A percentile compares a stretch with the other conserved stretches of the same genome.
Evolutionary conservation across 1,139 yeast species (phyloP).

Genomic region (Candida labiduridarum): DNA sequence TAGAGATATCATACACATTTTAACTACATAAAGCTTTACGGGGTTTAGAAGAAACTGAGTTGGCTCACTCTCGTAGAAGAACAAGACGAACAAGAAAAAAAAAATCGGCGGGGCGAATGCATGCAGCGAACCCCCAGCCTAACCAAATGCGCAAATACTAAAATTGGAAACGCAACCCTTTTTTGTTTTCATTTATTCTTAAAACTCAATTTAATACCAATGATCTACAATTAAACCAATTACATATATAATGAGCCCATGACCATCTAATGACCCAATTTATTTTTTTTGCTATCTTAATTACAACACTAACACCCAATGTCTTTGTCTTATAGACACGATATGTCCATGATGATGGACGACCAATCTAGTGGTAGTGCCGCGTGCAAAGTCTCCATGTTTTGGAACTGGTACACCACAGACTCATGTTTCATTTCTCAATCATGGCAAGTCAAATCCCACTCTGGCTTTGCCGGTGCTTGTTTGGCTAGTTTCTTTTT

Average conservation of each 20-base stretch:
- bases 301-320: not conserved
- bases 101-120: too few species aligned
- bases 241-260: too few species aligned
- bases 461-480: slow-evolving; percentile 68
- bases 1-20: not conserved
- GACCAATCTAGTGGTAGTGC: not conserved
- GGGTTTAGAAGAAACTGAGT: too few species aligned
- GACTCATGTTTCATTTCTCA: slow-evolving; percentile 65
- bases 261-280: not conserved
- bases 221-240: not conserved
- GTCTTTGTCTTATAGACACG: not conserved
- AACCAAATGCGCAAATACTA: too few species aligned
- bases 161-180: too few species aligned
- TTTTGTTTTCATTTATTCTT: not conserved
- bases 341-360: slow-evolving; percentile 1
- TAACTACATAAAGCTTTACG: too few species aligned
- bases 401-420: slow-evolving; percentile 52
- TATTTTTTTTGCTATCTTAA: not conserved
- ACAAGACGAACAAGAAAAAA: too few species aligned
- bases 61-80: too few species aligned
- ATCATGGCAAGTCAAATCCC: slow-evolving; percentile 64
- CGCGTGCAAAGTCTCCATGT: slow-evolving; percentile 40
- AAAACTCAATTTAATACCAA: not conserved
- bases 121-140: too few species aligned
- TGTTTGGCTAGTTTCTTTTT: slow-evolving; percentile 66